These are phyloP conservation scores for Iris macrosiphon DNA, from an alignment of 106 monocot species.

Conservation along the genomic window DNA sequence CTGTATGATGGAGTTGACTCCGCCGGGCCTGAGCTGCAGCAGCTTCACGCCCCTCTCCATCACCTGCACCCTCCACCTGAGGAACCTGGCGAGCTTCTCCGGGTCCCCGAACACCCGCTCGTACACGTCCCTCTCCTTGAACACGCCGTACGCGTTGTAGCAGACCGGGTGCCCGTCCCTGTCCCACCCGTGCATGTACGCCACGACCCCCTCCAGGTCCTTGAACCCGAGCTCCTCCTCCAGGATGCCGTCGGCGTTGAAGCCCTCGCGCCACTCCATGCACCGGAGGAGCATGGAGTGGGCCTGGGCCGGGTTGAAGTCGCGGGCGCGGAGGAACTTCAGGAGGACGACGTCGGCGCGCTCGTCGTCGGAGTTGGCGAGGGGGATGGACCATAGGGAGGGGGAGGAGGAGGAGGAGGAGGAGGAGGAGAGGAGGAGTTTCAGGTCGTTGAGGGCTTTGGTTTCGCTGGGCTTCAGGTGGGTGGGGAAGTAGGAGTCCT, in stretches of 20 bases:
- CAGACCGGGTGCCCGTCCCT: slow-evolving; percentile 39
- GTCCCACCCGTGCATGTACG: slow-evolving; percentile 44
- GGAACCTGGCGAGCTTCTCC: slow-evolving; percentile 27
- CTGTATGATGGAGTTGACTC: slow-evolving; percentile 85
- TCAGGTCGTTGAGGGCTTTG: slow-evolving; percentile 23
- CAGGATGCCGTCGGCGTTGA: slow-evolving; percentile 14
- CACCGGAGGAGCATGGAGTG: slow-evolving; percentile 27
- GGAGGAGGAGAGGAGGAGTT: slow-evolving; percentile 8
- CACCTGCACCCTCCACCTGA: slow-evolving; percentile 34
- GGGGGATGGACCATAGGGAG: slow-evolving; percentile 27
- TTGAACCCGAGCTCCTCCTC: slow-evolving; percentile 22
- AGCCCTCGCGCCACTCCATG: slow-evolving; percentile 18
- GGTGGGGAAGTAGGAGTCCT: slow-evolving; percentile 33
- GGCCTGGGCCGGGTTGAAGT: slow-evolving; percentile 40
- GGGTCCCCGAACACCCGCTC: slow-evolving; percentile 28
- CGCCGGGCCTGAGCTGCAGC: slow-evolving; percentile 49
- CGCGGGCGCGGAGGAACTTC: slow-evolving; percentile 42
- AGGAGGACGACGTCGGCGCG: slow-evolving; percentile 33
- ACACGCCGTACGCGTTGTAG: slow-evolving; percentile 42
- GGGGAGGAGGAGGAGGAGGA: not conserved
- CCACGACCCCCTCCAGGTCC: slow-evolving; percentile 35
- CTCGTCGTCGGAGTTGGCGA: slow-evolving; percentile 21
- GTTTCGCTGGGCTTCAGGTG: slow-evolving; percentile 22
- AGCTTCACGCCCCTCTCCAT: slow-evolving; percentile 34
- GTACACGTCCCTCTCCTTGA: slow-evolving; percentile 33